A percentile compares a stretch with the other conserved stretches of the same genome.
These are phyloP conservation scores for Pichia phayaonensis DNA, from an alignment of 805 yeast genomes.

Conservation along the genomic window DNA sequence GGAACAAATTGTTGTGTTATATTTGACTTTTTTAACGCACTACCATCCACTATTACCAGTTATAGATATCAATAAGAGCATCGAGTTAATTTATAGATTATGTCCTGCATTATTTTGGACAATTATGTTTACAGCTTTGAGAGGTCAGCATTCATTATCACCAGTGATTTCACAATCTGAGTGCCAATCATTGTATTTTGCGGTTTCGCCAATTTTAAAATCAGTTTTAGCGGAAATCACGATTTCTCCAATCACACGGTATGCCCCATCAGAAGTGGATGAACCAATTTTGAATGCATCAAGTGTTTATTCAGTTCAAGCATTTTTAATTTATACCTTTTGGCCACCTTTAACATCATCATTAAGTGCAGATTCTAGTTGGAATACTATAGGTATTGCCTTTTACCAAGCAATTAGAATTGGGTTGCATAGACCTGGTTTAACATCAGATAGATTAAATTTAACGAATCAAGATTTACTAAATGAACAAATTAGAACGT, in stretches of 20 bases:
- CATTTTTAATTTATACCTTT: conserved; percentile 75
- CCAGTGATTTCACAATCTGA: conserved; percentile 18
- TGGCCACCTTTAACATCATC: conserved; percentile 98
- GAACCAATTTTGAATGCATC: conserved; percentile 83
- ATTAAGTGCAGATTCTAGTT: conserved; percentile 87
- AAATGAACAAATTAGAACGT: conserved; percentile 77
- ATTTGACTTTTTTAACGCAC: conserved; percentile 57
- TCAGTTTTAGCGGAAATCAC: conserved; percentile 79
- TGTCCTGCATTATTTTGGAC: conserved; percentile 95
- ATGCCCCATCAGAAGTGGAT: conserved; percentile 68
- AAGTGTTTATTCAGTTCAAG: conserved; percentile 90
- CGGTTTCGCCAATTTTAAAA: conserved; percentile 63
- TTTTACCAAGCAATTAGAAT: conserved; percentile 87
- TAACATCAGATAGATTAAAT: conserved; percentile 39
- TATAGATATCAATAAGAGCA: conserved; percentile 74
- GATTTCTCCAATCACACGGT: conserved; percentile 82
- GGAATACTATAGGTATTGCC: conserved; percentile 93
- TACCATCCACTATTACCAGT: conserved; percentile 87
- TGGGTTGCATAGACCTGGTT: conserved; percentile 81
- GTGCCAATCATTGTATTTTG: conserved; percentile 40
- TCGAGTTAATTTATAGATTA: conserved; percentile 66
- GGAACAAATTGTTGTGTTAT: conserved; percentile 54
- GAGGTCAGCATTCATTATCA: conserved; percentile 43
- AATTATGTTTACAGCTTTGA: conserved; percentile 72
- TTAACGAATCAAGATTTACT: conserved; percentile 40